A percentile compares a stretch with the other conserved stretches of the same genome.
Conservation (phyloP, 2,329 filamentous ascomycete species). For the Fusarium gaditjirri region DNA sequence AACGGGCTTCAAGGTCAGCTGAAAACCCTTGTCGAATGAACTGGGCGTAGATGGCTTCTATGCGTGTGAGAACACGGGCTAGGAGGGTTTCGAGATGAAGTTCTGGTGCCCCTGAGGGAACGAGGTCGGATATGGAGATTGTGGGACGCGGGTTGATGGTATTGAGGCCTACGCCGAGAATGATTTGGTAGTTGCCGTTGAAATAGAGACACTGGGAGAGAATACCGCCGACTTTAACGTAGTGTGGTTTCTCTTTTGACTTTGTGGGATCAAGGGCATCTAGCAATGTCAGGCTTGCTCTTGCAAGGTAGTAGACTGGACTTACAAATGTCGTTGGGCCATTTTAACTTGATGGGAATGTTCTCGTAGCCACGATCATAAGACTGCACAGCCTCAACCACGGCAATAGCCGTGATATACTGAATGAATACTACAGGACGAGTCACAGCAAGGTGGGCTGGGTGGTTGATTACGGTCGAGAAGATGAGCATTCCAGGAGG, state of each 20-base stretch:
- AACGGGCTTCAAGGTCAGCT: slow-evolving; percentile 75
- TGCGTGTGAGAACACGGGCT: slow-evolving; percentile 79
- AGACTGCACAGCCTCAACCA: slow-evolving; percentile 81
- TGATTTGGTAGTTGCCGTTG: slow-evolving; percentile 80
- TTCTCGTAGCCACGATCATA: slow-evolving; percentile 81
- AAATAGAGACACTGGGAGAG: slow-evolving; percentile 89
- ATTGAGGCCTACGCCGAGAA: slow-evolving; percentile 90
- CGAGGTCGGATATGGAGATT: slow-evolving; percentile 82
- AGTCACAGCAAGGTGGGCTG: slow-evolving; percentile 73
- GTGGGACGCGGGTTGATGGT: slow-evolving; percentile 85
- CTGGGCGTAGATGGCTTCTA: slow-evolving; percentile 79
- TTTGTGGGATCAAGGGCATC: slow-evolving; percentile 73
- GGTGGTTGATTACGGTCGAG: slow-evolving; percentile 87
- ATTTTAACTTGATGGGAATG: slow-evolving; percentile 88
- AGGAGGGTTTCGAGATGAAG: slow-evolving; percentile 84
- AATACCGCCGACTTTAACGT: slow-evolving; percentile 93
- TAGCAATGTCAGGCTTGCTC: slow-evolving; percentile 36
- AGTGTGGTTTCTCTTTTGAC: slow-evolving; percentile 59
- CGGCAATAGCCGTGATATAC: slow-evolving; percentile 89
- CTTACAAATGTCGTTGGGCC: slow-evolving; percentile 94
- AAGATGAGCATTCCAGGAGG: slow-evolving; percentile 88
- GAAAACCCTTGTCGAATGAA: slow-evolving; percentile 84
- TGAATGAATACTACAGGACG: slow-evolving; percentile 93
- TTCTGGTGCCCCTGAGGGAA: slow-evolving; percentile 61
- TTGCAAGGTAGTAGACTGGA: rapidly evolving